These are phyloP conservation scores for Xylaria sp. DNA, from an alignment of 2,329 filamentous ascomycete species.

Conservation along the genomic window DNA sequence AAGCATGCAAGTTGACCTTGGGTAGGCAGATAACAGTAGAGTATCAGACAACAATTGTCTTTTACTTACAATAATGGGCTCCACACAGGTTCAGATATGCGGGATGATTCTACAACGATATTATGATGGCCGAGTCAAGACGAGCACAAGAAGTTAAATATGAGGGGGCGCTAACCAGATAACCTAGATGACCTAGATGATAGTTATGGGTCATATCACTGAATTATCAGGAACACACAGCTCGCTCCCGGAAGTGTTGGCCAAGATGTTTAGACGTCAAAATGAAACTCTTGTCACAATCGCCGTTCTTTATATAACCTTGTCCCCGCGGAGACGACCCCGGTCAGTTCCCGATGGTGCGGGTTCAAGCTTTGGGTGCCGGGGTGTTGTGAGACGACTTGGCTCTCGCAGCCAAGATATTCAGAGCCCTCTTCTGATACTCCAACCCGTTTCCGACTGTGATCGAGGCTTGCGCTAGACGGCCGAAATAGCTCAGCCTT, in stretches of 20 bases:
- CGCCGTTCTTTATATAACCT: background rate
- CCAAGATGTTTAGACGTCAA: background rate
- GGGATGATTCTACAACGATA: background rate
- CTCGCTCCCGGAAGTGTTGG: background rate
- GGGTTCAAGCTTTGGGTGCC: slow-evolving; percentile 16
- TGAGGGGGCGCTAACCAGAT: too few relatives aligned
- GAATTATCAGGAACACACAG: background rate
- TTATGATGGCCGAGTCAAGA: background rate
- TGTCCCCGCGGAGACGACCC: background rate
- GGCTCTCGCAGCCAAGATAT: slow-evolving; percentile 35
- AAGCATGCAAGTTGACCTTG: too few relatives aligned
- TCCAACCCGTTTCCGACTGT: slow-evolving; percentile 27
- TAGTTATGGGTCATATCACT: background rate
- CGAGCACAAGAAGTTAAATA: background rate
- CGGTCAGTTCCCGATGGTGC: slow-evolving; percentile 19
- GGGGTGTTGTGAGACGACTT: slow-evolving; percentile 34
- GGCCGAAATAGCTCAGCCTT: slow-evolving; percentile 27
- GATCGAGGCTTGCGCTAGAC: slow-evolving; percentile 1
- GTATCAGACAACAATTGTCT: background rate
- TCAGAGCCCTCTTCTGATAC: slow-evolving; percentile 34
- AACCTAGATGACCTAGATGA: background rate
- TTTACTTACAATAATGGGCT: background rate
- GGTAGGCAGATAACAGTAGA: too few relatives aligned
- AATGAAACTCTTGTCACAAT: slow-evolving; percentile 9
- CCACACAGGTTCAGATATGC: background rate